Percentiles rank a stretch among this genome's conserved stretches.
Evolutionary conservation across 345 rosid genomes (phyloP).

Genomic region (Alliaria petiolata): DNA sequence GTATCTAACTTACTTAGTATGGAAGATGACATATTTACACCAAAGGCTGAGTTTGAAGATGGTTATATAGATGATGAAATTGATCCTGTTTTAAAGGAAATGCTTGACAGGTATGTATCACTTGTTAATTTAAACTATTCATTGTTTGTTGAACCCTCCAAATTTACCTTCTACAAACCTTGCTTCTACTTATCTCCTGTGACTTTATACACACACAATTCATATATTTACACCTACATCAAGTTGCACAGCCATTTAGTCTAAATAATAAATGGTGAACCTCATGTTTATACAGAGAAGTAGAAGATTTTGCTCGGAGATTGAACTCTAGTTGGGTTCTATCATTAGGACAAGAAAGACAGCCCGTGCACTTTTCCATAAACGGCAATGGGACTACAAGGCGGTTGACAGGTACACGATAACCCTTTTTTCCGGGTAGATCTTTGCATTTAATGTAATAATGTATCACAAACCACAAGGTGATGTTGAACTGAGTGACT

Average conservation of each 20-base stretch:
- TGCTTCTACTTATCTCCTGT: background rate
- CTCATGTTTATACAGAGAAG: constrained; percentile 53
- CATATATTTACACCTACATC: background rate
- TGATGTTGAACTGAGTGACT: background rate
- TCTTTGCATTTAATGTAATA: background rate
- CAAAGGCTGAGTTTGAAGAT: constrained; percentile 62
- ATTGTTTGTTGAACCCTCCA: background rate
- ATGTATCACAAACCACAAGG: background rate
- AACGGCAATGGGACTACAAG: constrained; percentile 51
- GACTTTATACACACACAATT: background rate
- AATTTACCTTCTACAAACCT: background rate
- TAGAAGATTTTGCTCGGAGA: constrained; percentile 91
- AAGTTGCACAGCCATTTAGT: background rate
- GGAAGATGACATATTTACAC: constrained; percentile 40
- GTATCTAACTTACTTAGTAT: constrained; percentile 41
- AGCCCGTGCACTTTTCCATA: constrained; percentile 42
- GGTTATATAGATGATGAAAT: constrained; percentile 75
- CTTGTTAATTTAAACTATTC: background rate
- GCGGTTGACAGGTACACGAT: constrained; percentile 46
- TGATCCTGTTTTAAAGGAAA: constrained; percentile 83
- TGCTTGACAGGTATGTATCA: constrained; percentile 67
- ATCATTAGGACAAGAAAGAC: constrained; percentile 61
- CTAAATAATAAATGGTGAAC: background rate
- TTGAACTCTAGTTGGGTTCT: constrained; percentile 82
- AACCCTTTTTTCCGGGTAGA: background rate